phyloP scores from a whole-genome alignment of 139 green algal species.

The Chlamydomonas sp. region DNA sequence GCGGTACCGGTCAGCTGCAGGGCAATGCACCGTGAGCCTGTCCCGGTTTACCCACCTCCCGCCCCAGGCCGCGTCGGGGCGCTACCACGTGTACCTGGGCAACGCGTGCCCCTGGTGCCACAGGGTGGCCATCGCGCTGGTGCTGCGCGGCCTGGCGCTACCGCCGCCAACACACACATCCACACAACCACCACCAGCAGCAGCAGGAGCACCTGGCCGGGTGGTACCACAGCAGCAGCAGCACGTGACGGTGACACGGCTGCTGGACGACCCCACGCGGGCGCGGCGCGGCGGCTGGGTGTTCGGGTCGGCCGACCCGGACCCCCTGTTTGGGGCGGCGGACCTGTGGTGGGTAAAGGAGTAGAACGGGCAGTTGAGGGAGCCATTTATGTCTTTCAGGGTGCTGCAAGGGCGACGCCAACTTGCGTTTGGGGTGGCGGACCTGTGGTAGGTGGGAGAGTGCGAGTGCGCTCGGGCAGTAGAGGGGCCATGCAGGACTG shows the following conservation, averaged over 20 bases:
- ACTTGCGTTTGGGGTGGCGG: no score
- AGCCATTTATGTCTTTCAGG: neutral
- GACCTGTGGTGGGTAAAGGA: constrained; percentile 63
- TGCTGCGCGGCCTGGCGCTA: constrained; percentile 63
- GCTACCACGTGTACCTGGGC: constrained; percentile 91
- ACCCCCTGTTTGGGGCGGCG: constrained; percentile 59
- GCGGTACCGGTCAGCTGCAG: no score
- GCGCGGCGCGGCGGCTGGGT: constrained; percentile 65
- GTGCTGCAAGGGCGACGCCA: no score
- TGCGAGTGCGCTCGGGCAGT: no score
- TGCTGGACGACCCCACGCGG: constrained; percentile 81
- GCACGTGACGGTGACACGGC: constrained; percentile 5
- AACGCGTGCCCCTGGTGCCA: constrained; percentile 99
- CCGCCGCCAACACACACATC: neutral
- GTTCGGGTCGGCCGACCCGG: constrained; percentile 38
- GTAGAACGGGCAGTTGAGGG: neutral
- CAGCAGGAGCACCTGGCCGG: neutral
- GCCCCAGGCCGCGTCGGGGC: constrained; percentile 63
- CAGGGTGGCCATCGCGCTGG: constrained; percentile 79
- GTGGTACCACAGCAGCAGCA: neutral
- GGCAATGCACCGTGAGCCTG: neutral
- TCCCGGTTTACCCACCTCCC: neutral
- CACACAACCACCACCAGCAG: neutral
- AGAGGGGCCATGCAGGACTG: no score
- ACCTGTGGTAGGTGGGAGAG: no score